Percentiles rank a stretch among this genome's conserved stretches.
Conservation (phyloP, 306 rosid species). For the Ormosia emarginata region DNA sequence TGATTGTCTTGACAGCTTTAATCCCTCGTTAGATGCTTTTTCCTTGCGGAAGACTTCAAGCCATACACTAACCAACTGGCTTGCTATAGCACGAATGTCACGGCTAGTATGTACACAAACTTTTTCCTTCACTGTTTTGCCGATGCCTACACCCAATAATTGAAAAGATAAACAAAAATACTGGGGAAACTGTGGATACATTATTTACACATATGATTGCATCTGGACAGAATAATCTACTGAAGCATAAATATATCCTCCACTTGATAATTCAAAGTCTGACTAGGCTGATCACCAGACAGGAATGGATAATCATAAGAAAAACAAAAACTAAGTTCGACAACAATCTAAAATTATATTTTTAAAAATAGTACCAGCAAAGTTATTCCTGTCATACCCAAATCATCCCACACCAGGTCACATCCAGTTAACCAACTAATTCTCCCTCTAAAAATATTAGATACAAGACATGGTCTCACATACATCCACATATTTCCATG, state of each 20-base stretch:
- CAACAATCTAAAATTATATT: not conserved
- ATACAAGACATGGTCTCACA: not conserved
- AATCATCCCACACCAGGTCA: not conserved
- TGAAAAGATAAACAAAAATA: slow-evolving; percentile 23
- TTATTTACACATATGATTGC: not conserved
- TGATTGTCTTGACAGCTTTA: slow-evolving; percentile 67
- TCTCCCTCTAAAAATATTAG: not conserved
- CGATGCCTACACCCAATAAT: slow-evolving; percentile 67
- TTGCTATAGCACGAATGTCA: slow-evolving; percentile 96
- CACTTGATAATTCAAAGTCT: slow-evolving; percentile 5
- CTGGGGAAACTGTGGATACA: slow-evolving; percentile 10
- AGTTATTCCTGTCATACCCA: not conserved
- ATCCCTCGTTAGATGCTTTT: slow-evolving; percentile 81
- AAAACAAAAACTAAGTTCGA: slow-evolving; percentile 5
- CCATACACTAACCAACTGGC: slow-evolving; percentile 97
- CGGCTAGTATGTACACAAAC: slow-evolving; percentile 99
- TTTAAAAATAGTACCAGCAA: not conserved
- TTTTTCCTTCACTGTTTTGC: slow-evolving; percentile 96
- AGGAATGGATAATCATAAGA: slow-evolving; percentile 8
- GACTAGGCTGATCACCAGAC: not conserved
- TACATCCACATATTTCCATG: not conserved
- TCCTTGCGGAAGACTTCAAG: slow-evolving; percentile 97
- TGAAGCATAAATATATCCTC: slow-evolving; percentile 6
- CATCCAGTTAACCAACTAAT: slow-evolving; percentile 2
- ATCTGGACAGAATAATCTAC: slow-evolving; percentile 6